phyloP scores from a whole-genome alignment of 148 eudicot species.

The Vaccinium myrtillus region DNA sequence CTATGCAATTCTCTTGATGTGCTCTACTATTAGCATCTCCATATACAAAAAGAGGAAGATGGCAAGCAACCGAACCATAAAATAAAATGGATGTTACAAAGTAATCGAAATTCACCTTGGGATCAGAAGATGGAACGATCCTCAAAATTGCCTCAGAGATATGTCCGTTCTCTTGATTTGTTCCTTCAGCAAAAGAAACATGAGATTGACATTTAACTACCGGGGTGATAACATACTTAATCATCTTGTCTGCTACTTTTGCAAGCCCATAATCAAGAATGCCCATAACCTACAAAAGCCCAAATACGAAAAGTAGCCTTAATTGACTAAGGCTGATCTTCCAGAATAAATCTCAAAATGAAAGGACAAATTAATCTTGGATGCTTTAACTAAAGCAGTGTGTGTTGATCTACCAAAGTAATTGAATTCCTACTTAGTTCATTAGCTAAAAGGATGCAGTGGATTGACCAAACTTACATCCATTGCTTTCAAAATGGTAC shows the following conservation, averaged over 20 bases:
- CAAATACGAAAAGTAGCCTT: background rate
- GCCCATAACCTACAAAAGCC: conserved; percentile 56
- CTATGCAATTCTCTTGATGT: background rate
- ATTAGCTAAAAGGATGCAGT: conserved; percentile 11
- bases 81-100: background rate
- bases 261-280: conserved; percentile 86
- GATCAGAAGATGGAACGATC: conserved; percentile 45
- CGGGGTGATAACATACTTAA: conserved; percentile 63
- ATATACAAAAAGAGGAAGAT: conserved; percentile 3
- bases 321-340: background rate
- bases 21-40: background rate
- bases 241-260: conserved; percentile 76
- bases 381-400: background rate
- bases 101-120: conserved; percentile 39
- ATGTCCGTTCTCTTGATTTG: conserved; percentile 34
- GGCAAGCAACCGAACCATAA: background rate
- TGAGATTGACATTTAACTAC: conserved; percentile 40
- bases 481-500: conserved; percentile 77
- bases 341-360: conserved; percentile 7
- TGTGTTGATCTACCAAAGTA: background rate
- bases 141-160: conserved; percentile 47
- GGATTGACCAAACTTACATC: conserved; percentile 51
- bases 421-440: conserved; percentile 2
- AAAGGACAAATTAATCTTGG: background rate
- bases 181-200: conserved; percentile 49